A percentile compares a stretch with the other conserved stretches of the same genome.
phyloP scores from a whole-genome alignment of 1,284 basidiomycete genomes.

The Caloboletus inedulis region DNA sequence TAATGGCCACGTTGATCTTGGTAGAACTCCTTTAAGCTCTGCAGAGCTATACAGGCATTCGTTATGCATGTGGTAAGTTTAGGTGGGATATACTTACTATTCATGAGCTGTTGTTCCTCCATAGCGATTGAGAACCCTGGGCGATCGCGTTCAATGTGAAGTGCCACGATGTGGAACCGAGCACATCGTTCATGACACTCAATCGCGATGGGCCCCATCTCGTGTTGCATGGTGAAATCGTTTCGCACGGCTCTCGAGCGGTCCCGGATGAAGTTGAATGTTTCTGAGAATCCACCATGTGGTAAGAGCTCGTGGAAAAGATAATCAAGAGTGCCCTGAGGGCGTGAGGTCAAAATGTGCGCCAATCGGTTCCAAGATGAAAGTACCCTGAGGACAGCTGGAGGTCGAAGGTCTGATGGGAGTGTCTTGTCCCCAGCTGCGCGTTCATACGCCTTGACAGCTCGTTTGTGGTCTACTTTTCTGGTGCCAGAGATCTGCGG shows the following conservation, averaged over 20 bases:
- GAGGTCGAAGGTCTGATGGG: constrained; percentile 91
- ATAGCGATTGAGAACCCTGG: constrained; percentile 64
- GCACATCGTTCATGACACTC: constrained; percentile 93
- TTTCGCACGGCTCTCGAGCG: constrained; percentile 88
- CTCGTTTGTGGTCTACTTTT: constrained; percentile 79
- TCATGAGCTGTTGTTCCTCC: constrained; percentile 88
- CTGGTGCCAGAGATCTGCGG: constrained; percentile 68
- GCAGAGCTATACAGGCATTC: constrained; percentile 59
- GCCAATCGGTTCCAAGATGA: neutral
- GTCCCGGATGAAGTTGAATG: constrained; percentile 88
- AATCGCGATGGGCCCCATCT: constrained; percentile 75
- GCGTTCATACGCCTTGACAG: constrained; percentile 94
- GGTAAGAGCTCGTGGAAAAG: constrained; percentile 82
- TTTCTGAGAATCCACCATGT: constrained; percentile 63
- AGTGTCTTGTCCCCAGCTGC: constrained; percentile 91
- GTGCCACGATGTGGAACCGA: constrained; percentile 86
- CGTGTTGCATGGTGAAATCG: constrained; percentile 93
- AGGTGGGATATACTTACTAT: constrained; percentile 54
- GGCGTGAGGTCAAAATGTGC: neutral
- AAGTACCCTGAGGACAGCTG: constrained; percentile 71
- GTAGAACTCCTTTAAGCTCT: constrained; percentile 91
- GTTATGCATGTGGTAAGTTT: neutral
- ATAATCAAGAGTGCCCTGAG: constrained; percentile 85
- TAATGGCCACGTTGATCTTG: constrained; percentile 74
- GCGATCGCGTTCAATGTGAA: constrained; percentile 71